Conservation (phyloP, 768 basidiomycete species). For the Boletus huronensis region DNA sequence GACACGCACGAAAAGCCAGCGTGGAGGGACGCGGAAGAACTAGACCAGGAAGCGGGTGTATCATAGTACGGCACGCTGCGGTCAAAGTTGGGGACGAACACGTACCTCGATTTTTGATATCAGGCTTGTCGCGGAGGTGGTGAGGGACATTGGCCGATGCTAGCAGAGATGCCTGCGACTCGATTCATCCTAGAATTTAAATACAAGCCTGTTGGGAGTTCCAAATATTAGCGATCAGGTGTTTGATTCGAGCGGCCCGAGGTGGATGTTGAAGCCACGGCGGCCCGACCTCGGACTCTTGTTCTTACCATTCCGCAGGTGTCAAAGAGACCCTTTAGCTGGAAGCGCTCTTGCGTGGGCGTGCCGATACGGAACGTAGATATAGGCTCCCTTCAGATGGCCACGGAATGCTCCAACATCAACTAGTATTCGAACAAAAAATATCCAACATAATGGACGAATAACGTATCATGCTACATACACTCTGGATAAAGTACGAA, state of each 20-base stretch:
- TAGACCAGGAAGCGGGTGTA: slow-evolving; percentile 13
- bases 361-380: no score
- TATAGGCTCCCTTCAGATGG: no score
- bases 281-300: neutral
- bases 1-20: slow-evolving; percentile 74
- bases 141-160: slow-evolving; percentile 12
- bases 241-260: neutral
- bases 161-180: neutral
- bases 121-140: slow-evolving; percentile 14
- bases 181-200: neutral
- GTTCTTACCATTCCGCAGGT: neutral
- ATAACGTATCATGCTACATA: slow-evolving; percentile 21
- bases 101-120: slow-evolving; percentile 28
- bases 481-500: slow-evolving; percentile 16
- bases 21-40: slow-evolving; percentile 65
- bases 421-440: neutral
- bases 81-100: neutral
- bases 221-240: neutral
- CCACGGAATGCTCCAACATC: neutral
- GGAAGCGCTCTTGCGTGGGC: no score
- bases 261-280: neutral
- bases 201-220: neutral
- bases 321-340: no score
- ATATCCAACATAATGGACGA: slow-evolving; percentile 13
- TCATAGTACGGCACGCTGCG: neutral